These are phyloP conservation scores for Maudiozyma humilis DNA, from an alignment of 1,139 yeast species.

Conservation along the genomic window DNA sequence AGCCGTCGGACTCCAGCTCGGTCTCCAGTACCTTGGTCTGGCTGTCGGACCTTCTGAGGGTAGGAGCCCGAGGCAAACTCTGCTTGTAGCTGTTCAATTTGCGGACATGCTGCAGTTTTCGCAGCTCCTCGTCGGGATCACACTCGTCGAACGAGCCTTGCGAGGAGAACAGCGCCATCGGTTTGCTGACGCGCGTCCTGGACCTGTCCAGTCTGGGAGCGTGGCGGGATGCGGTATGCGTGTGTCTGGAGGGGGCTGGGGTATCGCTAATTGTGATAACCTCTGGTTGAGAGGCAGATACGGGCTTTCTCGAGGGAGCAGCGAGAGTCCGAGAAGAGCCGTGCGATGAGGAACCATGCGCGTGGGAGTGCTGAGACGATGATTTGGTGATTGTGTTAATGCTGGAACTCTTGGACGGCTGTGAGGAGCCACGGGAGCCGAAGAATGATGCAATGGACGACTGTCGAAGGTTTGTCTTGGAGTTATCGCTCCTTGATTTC, in stretches of 20 bases:
- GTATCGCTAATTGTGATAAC: background rate
- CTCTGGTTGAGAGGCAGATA: background rate
- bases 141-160: constrained; percentile 31
- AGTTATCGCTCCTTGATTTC: background rate
- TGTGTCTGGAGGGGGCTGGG: background rate
- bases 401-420: background rate
- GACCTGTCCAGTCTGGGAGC: background rate
- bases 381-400: background rate
- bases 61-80: constrained; percentile 10
- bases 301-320: background rate
- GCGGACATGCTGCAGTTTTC: constrained; percentile 16
- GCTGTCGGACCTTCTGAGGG: constrained; percentile 9
- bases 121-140: constrained; percentile 21
- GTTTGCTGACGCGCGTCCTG: constrained; percentile 4
- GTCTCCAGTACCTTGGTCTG: constrained; percentile 6
- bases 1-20: constrained; percentile 7
- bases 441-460: constrained; percentile 13
- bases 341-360: background rate
- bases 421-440: background rate
- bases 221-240: too few relatives aligned
- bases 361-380: background rate
- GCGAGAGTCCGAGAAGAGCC: constrained; percentile 1
- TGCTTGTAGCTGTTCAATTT: constrained; percentile 24
- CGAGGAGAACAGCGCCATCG: constrained; percentile 10
- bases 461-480: constrained; percentile 5